Evolutionary conservation across 352 stramenopile species (phyloP).

Genomic region (Phytophthora multivora): DNA sequence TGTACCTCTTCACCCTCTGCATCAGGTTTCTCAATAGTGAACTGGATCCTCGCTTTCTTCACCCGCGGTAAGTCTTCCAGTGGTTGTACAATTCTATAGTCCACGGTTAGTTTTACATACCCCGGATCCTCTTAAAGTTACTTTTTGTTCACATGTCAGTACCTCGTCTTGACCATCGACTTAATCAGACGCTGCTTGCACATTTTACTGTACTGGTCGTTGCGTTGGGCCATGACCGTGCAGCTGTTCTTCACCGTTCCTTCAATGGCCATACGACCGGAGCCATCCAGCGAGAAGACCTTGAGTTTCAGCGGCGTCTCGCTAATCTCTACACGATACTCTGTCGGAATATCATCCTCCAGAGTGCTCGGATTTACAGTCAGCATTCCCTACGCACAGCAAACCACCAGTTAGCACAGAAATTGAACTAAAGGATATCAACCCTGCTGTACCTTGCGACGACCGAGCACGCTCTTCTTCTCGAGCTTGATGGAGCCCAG

Average conservation of each 20-base stretch:
- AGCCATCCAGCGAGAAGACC: slow-evolving; percentile 86
- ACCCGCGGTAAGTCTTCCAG: slow-evolving; percentile 77
- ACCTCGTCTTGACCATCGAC: slow-evolving; percentile 86
- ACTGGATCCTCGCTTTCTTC: slow-evolving; percentile 82
- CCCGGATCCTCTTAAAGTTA: neutral
- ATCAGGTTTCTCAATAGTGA: slow-evolving; percentile 83
- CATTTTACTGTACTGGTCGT: slow-evolving; percentile 87
- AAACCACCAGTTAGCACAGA: slow-evolving; percentile 6
- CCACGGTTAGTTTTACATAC: neutral
- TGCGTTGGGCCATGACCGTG: slow-evolving; percentile 83
- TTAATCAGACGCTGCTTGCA: slow-evolving; percentile 86
- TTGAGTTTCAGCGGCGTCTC: slow-evolving; percentile 82
- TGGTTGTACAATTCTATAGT: slow-evolving; percentile 67
- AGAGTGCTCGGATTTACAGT: slow-evolving; percentile 80
- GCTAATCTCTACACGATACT: slow-evolving; percentile 83
- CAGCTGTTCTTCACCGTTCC: slow-evolving; percentile 87
- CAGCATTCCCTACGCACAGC: slow-evolving; percentile 57
- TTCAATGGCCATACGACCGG: slow-evolving; percentile 87
- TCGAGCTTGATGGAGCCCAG: slow-evolving; percentile 86
- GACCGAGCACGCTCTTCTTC: slow-evolving; percentile 68
- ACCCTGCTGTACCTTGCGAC: slow-evolving; percentile 61
- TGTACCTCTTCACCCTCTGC: slow-evolving; percentile 67
- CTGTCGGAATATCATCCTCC: slow-evolving; percentile 76
- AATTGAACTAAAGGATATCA: neutral
- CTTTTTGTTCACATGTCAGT: neutral